Percentiles rank a stretch among this genome's conserved stretches.
These are phyloP conservation scores for Bauhinia variegata DNA, from an alignment of 306 rosid species.

Conservation along the genomic window DNA sequence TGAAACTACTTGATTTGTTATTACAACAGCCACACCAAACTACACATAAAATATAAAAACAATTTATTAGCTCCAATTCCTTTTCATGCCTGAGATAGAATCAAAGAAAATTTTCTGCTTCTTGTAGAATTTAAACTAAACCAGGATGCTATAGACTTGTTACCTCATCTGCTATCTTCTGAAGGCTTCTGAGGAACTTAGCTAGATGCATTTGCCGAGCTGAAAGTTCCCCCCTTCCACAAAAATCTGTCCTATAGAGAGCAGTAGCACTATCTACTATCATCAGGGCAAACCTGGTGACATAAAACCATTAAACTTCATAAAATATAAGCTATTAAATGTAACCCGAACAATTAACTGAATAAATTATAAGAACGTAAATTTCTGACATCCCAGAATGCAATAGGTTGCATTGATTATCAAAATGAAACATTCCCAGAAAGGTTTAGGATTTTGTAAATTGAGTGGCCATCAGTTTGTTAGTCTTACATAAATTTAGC, in stretches of 20 bases:
- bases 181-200: constrained; percentile 90
- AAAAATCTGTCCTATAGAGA: constrained; percentile 92
- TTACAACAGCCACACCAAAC: constrained; percentile 96
- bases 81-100: background rate
- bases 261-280: constrained; percentile 98
- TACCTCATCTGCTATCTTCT: constrained; percentile 96
- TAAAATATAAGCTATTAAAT: constrained; percentile 13
- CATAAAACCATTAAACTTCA: constrained; percentile 11
- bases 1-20: constrained; percentile 98
- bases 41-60: constrained; percentile 40
- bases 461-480: background rate
- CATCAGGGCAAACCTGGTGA: constrained; percentile 84
- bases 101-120: background rate
- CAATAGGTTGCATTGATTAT: background rate
- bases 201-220: constrained; percentile 99
- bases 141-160: constrained; percentile 23
- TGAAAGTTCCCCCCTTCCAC: constrained; percentile 97
- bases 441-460: background rate
- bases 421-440: background rate
- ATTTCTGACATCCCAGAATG: background rate
- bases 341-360: too few species aligned
- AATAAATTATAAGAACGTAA: background rate
- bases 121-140: background rate
- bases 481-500: background rate
- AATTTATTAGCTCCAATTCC: constrained; percentile 23